Conservation (phyloP, 148 eudicot genomes). For the Polygonum maritimum region DNA sequence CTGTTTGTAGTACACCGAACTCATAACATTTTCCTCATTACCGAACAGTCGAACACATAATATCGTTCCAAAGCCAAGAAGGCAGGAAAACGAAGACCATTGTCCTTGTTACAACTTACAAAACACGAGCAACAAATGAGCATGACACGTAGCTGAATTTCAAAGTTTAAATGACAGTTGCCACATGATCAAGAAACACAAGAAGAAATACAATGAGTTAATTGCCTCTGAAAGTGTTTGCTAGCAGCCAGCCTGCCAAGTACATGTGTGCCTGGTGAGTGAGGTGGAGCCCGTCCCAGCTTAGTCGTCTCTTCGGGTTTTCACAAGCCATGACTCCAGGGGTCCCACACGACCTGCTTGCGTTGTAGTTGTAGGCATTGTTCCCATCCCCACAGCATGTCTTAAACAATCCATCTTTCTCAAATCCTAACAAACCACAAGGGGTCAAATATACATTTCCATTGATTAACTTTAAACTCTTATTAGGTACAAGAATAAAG, state of each 20-base stretch:
- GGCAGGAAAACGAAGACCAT: too few relatives aligned
- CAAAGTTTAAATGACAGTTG: too few relatives aligned
- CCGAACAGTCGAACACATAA: too few relatives aligned
- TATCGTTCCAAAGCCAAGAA: too few relatives aligned
- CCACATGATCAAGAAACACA: not conserved
- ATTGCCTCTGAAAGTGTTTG: not conserved
- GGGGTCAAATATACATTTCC: too few relatives aligned
- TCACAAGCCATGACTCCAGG: conserved; percentile 12
- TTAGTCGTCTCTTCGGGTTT: conserved; percentile 5
- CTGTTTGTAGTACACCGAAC: too few relatives aligned
- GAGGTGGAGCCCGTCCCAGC: conserved; percentile 25
- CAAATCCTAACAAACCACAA: conserved; percentile 10
- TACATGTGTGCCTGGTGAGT: conserved; percentile 19
- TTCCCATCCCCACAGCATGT: conserved; percentile 22
- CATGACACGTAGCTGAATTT: too few relatives aligned
- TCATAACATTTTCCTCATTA: too few relatives aligned
- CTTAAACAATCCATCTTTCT: conserved; percentile 5
- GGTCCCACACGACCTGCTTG: not conserved
- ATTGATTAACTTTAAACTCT: too few relatives aligned
- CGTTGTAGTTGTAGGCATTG: conserved; percentile 10
- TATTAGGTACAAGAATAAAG: too few relatives aligned
- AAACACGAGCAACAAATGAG: too few relatives aligned
- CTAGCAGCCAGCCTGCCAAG: conserved; percentile 4
- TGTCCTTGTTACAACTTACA: too few relatives aligned
- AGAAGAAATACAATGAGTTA: not conserved